Evolutionary conservation across 116 monocot genomes (phyloP), one percentile per base, ranked within the genome.

Genomic region (Phalaenopsis hybrid): DNA sequence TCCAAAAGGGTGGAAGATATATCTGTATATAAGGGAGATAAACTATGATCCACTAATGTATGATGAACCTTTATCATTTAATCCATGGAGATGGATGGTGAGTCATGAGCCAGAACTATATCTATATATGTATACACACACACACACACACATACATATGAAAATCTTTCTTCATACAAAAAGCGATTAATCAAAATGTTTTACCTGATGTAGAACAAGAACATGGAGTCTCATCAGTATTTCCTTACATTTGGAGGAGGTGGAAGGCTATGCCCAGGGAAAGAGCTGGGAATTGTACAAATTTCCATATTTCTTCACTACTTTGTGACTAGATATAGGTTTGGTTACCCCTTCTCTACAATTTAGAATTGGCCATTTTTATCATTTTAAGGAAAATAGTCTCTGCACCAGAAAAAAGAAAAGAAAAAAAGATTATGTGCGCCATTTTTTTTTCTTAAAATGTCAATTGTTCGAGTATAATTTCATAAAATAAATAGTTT

Each of bases 51-150:
- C 85, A 16, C 80, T 79, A 45, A 0, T 84, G 68, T 90, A 90
- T 79, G 76, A 79, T 0, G 90, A 90, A 17, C 90, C 90, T 0
- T 77, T 84, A 5, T 52, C 61, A 41, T 90, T 90, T 81, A 80
- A 88, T 83, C 90, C 90, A 80, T 90, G 88, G 90, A 90, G 90
- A 84, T 90, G 90, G 90, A 79, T 84, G 90, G 90, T 90, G 77
- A 84, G 90, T 17, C 8, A 69, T 12, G 15, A 72, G 13, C 72
- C 72, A 13, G 72, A 34, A 34, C 2, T 34, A 37, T 37, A 11
- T 25, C 7, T 33, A n/a, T 6, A n/a, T n/a, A 65, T 28, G 28
- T 28, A 28, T 28, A 28, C 28, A 28, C 28, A 3, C 21, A 28
- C 13, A 58, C 4, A 58, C 4, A 58, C 17, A 58, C 4, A 58